These are phyloP conservation scores for Solanum hybrid DNA, from an alignment of 305 asterid species.

Conservation along the genomic window DNA sequence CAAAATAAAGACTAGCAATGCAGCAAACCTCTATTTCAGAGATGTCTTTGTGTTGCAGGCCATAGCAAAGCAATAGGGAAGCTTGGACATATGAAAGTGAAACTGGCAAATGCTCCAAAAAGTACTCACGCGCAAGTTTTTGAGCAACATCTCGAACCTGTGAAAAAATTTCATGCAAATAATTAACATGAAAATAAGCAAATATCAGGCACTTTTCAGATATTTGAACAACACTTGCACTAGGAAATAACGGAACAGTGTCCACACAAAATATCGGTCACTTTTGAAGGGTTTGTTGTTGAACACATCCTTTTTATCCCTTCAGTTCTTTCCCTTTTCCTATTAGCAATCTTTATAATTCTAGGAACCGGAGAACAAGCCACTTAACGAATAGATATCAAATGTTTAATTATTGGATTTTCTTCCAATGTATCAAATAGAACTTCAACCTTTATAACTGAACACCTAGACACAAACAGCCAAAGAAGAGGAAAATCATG, in stretches of 20 bases:
- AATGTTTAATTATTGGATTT: not conserved
- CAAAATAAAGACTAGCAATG: not conserved
- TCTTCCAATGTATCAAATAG: not conserved
- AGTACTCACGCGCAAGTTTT: constrained; percentile 56
- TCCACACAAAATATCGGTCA: not conserved
- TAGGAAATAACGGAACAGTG: not conserved
- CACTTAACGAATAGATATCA: not conserved
- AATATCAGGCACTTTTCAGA: not conserved
- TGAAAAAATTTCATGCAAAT: not conserved
- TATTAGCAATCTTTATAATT: not conserved
- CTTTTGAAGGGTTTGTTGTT: not conserved
- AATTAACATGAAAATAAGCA: not conserved
- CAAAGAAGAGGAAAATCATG: not conserved
- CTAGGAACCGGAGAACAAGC: not conserved
- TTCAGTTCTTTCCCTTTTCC: not conserved
- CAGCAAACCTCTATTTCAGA: constrained; percentile 56
- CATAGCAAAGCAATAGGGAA: constrained; percentile 81
- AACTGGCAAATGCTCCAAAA: constrained; percentile 74
- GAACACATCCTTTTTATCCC: not conserved
- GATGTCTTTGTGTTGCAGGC: constrained; percentile 69
- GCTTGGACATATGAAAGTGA: constrained; percentile 61
- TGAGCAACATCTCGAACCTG: constrained; percentile 59
- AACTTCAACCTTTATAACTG: not conserved
- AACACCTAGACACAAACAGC: not conserved
- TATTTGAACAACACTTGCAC: not conserved